Conservation (phyloP, 495 filamentous ascomycete genomes). For the Xanthoparmelia taractica region DNA sequence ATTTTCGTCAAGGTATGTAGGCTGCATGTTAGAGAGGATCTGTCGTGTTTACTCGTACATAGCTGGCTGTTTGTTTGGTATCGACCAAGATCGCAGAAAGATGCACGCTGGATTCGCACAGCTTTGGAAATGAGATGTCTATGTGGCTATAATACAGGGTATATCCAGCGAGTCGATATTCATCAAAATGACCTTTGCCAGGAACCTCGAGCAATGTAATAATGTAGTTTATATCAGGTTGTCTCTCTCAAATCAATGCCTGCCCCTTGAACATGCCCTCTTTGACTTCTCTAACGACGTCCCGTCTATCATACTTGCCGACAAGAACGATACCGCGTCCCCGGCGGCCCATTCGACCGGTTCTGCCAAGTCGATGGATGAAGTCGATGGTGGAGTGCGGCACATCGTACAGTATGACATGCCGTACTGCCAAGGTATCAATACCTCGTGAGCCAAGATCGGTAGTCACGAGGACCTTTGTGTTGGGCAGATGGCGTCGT, state of each 20-base stretch:
- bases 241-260: constrained; percentile 67
- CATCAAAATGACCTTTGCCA: background rate
- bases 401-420: constrained; percentile 90
- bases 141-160: background rate
- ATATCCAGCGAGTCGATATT: background rate
- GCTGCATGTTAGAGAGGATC: too few relatives aligned
- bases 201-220: background rate
- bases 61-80: background rate
- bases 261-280: constrained; percentile 90
- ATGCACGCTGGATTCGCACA: background rate
- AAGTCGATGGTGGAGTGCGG: constrained; percentile 95
- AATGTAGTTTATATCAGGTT: background rate
- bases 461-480: constrained; percentile 87
- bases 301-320: constrained; percentile 78
- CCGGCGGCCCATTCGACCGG: constrained; percentile 85
- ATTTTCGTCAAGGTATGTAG: too few relatives aligned
- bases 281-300: constrained; percentile 85
- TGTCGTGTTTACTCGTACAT: background rate
- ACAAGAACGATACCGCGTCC: constrained; percentile 85
- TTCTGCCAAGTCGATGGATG: constrained; percentile 85
- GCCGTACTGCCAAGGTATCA: constrained; percentile 84
- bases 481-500: constrained; percentile 50
- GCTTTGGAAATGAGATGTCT: background rate
- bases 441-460: constrained; percentile 89
- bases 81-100: background rate